Evolutionary conservation across 169 alveolate species (phyloP).

Genomic region (Plasmodium gonderi): DNA sequence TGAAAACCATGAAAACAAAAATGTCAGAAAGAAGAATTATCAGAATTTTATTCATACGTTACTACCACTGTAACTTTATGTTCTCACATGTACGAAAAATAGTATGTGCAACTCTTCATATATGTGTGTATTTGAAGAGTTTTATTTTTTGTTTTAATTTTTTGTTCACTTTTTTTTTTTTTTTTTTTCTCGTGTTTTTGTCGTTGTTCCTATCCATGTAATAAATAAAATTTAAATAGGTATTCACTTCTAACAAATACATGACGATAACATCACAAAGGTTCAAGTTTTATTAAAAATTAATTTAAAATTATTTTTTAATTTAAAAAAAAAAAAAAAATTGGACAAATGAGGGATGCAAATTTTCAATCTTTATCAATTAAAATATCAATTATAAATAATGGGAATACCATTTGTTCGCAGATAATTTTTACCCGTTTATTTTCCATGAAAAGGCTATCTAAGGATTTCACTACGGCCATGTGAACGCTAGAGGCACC

Average conservation of each 20-base stretch:
- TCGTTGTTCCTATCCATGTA: neutral
- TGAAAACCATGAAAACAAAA: neutral
- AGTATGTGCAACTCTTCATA: neutral
- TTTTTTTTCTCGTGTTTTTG: conserved; percentile 14
- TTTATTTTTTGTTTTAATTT: neutral
- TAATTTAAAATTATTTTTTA: neutral
- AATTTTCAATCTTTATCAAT: neutral
- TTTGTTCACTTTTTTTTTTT: neutral
- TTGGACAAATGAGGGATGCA: neutral
- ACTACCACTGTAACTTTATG: neutral
- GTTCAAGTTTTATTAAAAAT: conserved; percentile 2
- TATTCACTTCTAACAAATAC: neutral
- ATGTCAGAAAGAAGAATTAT: neutral
- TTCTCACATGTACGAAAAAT: neutral
- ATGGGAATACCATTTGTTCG: conserved; percentile 60
- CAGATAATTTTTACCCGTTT: conserved; percentile 7
- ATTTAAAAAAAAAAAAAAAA: conserved; percentile 17
- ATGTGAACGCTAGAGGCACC: conserved; percentile 35
- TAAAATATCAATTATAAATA: conserved; percentile 71
- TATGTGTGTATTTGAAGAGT: neutral
- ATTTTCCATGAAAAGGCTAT: conserved; percentile 15
- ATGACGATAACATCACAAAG: neutral
- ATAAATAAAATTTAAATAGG: neutral
- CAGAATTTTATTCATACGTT: neutral
- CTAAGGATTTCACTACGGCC: conserved; percentile 27